Percentiles rank a stretch among this genome's conserved stretches.
Conservation (phyloP, 805 yeast genomes). For the Lachancea cidri region DNA sequence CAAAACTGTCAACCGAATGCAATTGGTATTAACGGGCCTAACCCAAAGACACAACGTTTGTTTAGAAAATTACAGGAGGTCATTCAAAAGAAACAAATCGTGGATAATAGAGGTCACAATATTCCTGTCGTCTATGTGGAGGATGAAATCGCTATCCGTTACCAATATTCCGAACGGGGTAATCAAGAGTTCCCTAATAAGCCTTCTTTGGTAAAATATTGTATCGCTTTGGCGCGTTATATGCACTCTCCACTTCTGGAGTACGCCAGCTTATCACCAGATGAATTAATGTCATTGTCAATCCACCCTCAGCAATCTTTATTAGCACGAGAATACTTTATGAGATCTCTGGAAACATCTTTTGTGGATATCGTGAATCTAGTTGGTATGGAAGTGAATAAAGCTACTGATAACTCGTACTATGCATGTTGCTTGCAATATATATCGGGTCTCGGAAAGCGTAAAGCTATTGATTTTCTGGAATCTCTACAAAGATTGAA, state of each 20-base stretch:
- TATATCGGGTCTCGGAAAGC: conserved; percentile 90
- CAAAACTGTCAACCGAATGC: conserved; percentile 77
- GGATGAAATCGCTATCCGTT: conserved; percentile 90
- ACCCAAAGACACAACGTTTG: conserved; percentile 62
- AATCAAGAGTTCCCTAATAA: conserved; percentile 76
- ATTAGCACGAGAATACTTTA: conserved; percentile 56
- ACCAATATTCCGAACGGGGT: conserved; percentile 74
- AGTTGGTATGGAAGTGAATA: conserved; percentile 92
- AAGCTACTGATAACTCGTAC: conserved; percentile 68
- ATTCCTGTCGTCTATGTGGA: conserved; percentile 75
- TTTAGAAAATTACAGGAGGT: conserved; percentile 51
- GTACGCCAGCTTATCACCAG: conserved; percentile 66
- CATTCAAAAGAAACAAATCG: conserved; percentile 51
- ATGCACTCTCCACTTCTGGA: conserved; percentile 91
- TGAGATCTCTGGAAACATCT: conserved; percentile 66
- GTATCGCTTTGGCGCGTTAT: conserved; percentile 86
- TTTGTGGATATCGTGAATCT: conserved; percentile 86
- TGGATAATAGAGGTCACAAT: conserved; percentile 50
- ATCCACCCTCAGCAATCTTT: conserved; percentile 72
- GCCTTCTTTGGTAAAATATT: conserved; percentile 72
- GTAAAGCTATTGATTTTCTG: conserved; percentile 84
- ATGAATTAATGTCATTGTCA: conserved; percentile 62
- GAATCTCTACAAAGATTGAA: conserved; percentile 63
- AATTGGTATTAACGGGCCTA: conserved; percentile 83
- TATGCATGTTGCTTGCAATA: conserved; percentile 67